Evolutionary conservation across 345 rosid genomes (phyloP).

Genomic region (Barbarea vulgaris): DNA sequence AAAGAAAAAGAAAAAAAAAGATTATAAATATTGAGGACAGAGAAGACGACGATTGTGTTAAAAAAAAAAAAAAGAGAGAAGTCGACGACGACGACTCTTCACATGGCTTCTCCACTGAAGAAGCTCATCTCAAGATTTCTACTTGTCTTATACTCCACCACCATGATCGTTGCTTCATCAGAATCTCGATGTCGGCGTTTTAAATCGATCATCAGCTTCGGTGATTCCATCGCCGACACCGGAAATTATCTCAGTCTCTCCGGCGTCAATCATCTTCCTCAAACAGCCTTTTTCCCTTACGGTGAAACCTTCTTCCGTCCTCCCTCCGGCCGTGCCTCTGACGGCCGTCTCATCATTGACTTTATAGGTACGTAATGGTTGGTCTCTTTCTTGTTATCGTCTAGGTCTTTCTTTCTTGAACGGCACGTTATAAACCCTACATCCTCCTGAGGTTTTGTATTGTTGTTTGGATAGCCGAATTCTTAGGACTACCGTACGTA

Average conservation of each 20-base stretch:
- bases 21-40: neutral
- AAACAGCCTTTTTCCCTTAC: slow-evolving; percentile 45
- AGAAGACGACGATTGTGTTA: neutral
- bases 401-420: slow-evolving; percentile 1
- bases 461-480: slow-evolving; percentile 43
- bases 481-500: slow-evolving; percentile 43
- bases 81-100: neutral
- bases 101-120: slow-evolving; percentile 29
- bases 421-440: slow-evolving; percentile 2
- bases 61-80: neutral
- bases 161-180: slow-evolving; percentile 4
- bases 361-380: slow-evolving; percentile 46
- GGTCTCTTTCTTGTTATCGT: neutral
- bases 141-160: slow-evolving; percentile 8
- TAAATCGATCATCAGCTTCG: slow-evolving; percentile 56
- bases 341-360: slow-evolving; percentile 62
- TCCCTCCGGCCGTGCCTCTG: slow-evolving; percentile 53
- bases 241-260: slow-evolving; percentile 43
- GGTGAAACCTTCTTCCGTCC: slow-evolving; percentile 50
- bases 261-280: slow-evolving; percentile 20
- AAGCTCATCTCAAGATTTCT: slow-evolving; percentile 21
- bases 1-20: neutral
- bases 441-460: neutral
- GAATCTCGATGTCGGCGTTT: slow-evolving; percentile 1
- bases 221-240: slow-evolving; percentile 61